phyloP scores from a whole-genome alignment of 2,329 filamentous ascomycete species.

The Venturia nashicola region DNA sequence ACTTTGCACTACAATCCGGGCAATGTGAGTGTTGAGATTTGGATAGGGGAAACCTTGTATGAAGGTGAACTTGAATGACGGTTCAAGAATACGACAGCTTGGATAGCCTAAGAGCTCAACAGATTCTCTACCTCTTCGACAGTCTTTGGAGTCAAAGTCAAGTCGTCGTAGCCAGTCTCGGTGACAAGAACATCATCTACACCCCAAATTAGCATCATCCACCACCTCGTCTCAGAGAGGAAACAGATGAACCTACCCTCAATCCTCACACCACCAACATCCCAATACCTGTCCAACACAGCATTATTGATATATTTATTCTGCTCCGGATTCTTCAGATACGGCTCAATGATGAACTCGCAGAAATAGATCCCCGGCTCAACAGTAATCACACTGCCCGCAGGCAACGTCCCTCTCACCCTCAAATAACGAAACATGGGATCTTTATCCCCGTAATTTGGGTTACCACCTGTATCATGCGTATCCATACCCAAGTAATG shows the following conservation, averaged over 20 bases:
- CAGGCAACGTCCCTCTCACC: slow-evolving; percentile 62
- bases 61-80: no score
- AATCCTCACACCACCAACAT: slow-evolving; percentile 79
- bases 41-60: no score
- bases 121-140: slow-evolving; percentile 46
- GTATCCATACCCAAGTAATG: slow-evolving; percentile 42
- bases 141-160: slow-evolving; percentile 70
- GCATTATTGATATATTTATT: slow-evolving; percentile 52
- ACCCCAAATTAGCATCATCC: neutral
- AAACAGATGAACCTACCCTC: slow-evolving; percentile 39
- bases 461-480: slow-evolving; percentile 36
- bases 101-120: neutral
- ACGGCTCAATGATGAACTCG: slow-evolving; percentile 57
- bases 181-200: slow-evolving; percentile 72
- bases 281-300: slow-evolving; percentile 57
- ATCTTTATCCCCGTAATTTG: slow-evolving; percentile 55
- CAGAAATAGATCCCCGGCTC: slow-evolving; percentile 85
- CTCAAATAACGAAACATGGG: slow-evolving; percentile 78
- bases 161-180: slow-evolving; percentile 64
- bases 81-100: neutral
- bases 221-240: neutral
- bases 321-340: slow-evolving; percentile 49
- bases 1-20: no score
- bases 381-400: slow-evolving; percentile 78
- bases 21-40: no score